Evolutionary conservation across 129 eudicot genomes (phyloP).

Genomic region (Tanacetum coccineum): DNA sequence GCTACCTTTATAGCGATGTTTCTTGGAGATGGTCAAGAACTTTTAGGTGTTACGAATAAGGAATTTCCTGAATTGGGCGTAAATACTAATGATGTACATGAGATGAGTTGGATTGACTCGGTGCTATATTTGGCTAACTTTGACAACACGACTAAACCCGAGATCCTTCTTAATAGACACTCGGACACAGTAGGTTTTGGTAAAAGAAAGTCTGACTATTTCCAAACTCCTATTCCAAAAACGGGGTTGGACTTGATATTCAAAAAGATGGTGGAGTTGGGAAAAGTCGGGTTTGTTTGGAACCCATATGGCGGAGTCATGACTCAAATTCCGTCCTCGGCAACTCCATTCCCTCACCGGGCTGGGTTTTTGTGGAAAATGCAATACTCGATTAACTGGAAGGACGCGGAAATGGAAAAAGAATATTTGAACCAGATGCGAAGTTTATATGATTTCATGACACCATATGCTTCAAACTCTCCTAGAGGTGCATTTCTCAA

Average conservation of each 20-base stretch:
- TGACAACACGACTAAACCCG: constrained; percentile 12
- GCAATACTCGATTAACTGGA: constrained; percentile 21
- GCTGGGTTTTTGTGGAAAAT: constrained; percentile 20
- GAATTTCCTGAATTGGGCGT: constrained; percentile 24
- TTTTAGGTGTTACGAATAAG: constrained; percentile 15
- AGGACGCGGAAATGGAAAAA: constrained; percentile 3
- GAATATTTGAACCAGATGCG: constrained; percentile 3
- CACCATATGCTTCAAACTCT: constrained; percentile 19
- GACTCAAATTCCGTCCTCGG: constrained; percentile 11
- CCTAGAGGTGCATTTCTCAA: constrained; percentile 24
- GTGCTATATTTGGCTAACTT: constrained; percentile 18
- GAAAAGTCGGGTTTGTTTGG: constrained; percentile 21
- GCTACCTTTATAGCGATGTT: constrained; percentile 20
- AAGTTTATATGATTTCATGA: constrained; percentile 24
- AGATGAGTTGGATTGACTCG: constrained; percentile 22
- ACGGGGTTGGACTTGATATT: constrained; percentile 12
- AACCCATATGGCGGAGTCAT: constrained; percentile 24
- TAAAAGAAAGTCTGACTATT: constrained; percentile 23
- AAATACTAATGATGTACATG: neutral
- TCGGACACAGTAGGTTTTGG: constrained; percentile 8
- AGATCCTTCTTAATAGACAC: constrained; percentile 21
- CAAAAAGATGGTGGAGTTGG: constrained; percentile 11
- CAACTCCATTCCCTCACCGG: constrained; percentile 25
- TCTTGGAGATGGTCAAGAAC: constrained; percentile 25
- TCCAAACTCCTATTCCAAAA: constrained; percentile 14